Evolutionary conservation across 208 protist genomes (phyloP).

Genomic region (Trichomonas vaginalis): DNA sequence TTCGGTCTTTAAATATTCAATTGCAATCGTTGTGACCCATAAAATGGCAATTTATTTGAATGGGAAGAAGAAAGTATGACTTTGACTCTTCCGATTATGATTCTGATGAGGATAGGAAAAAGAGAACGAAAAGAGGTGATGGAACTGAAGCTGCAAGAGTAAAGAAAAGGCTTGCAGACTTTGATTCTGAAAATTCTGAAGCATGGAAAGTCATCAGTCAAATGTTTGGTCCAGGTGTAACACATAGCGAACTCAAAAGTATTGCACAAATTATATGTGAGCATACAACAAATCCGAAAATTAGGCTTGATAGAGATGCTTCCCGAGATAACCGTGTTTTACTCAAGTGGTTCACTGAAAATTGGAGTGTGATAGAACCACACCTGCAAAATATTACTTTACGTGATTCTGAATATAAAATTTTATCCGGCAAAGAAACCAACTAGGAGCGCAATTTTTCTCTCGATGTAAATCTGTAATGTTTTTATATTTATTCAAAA

Average conservation of each 20-base stretch:
- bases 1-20: too few relatives aligned
- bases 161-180: background rate
- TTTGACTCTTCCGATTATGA: background rate
- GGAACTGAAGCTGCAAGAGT: background rate
- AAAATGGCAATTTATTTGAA: too few relatives aligned
- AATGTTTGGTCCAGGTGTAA: background rate
- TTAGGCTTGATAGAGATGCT: background rate
- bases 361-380: background rate
- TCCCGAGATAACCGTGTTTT: background rate
- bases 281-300: background rate
- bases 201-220: background rate
- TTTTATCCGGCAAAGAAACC: background rate
- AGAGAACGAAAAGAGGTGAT: background rate
- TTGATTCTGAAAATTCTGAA: background rate
- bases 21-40: too few relatives aligned
- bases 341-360: background rate
- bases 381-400: background rate
- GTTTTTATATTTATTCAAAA: too few relatives aligned
- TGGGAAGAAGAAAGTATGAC: background rate
- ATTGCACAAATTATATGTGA: background rate
- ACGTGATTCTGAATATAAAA: background rate
- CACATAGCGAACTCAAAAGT: background rate
- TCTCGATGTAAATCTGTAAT: too few relatives aligned
- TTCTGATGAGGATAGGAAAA: background rate
- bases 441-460: too few relatives aligned